A percentile compares a stretch with the other conserved stretches of the same genome.
Evolutionary conservation across 345 rosid species (phyloP).

Genomic region (Dimocarpus longan): DNA sequence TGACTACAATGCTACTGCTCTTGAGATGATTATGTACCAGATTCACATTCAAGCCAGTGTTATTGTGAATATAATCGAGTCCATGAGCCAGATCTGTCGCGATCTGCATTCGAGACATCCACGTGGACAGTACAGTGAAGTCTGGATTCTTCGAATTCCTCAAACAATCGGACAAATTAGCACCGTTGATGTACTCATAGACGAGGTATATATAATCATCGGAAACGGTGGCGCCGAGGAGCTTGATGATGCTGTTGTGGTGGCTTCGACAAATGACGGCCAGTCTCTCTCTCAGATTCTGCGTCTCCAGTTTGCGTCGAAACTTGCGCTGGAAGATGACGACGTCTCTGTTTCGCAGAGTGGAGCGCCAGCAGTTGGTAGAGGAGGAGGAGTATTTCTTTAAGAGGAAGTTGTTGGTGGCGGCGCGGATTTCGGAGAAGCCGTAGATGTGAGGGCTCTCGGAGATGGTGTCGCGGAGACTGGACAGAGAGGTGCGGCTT

Average conservation of each 20-base stretch:
- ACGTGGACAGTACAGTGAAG: constrained; percentile 68
- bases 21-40: constrained; percentile 78
- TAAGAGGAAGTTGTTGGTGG: constrained; percentile 90
- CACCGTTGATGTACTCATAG: constrained; percentile 67
- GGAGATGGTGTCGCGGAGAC: constrained; percentile 65
- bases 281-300: constrained; percentile 50
- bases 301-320: constrained; percentile 47
- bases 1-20: constrained; percentile 66
- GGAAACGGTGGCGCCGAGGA: constrained; percentile 72
- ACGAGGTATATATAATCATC: constrained; percentile 75
- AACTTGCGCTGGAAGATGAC: constrained; percentile 76
- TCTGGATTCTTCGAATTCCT: constrained; percentile 61
- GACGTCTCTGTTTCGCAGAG: constrained; percentile 57
- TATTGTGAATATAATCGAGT: constrained; percentile 85
- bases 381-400: constrained; percentile 58
- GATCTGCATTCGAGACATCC: constrained; percentile 86
- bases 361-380: constrained; percentile 78
- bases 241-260: constrained; percentile 62
- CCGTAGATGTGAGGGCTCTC: constrained; percentile 76
- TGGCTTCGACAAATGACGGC: constrained; percentile 71
- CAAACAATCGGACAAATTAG: constrained; percentile 64
- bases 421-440: constrained; percentile 75
- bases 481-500: constrained; percentile 58
- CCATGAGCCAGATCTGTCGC: constrained; percentile 83
- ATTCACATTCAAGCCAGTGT: constrained; percentile 60